Evolutionary conservation across 441 rosid genomes (phyloP).

Genomic region (Gossypium schwendimanii): DNA sequence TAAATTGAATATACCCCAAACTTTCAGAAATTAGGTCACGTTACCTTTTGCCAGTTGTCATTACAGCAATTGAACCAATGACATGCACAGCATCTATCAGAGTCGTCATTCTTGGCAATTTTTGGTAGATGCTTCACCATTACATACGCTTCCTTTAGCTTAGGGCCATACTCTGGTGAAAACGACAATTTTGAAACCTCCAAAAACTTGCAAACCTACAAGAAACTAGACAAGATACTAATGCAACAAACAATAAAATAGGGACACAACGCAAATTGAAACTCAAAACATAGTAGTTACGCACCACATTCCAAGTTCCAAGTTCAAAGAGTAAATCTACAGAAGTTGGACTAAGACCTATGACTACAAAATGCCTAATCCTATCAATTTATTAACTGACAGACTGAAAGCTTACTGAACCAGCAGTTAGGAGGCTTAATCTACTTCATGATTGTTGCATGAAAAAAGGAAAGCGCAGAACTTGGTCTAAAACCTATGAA

Average conservation of each 20-base stretch:
- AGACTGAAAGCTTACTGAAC: neutral
- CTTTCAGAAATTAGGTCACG: conserved; percentile 22
- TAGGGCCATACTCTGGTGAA: conserved; percentile 92
- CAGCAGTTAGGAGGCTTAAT: neutral
- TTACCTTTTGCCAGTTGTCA: conserved; percentile 98
- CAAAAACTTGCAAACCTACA: conserved; percentile 95
- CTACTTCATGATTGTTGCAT: neutral
- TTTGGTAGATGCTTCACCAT: conserved; percentile 90
- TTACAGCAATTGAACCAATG: conserved; percentile 80
- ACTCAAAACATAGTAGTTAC: neutral
- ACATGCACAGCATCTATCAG: conserved; percentile 65
- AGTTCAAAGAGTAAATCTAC: neutral
- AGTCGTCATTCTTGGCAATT: conserved; percentile 50
- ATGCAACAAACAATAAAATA: conserved; percentile 10
- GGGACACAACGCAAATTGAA: neutral
- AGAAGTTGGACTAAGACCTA: neutral
- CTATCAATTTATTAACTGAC: neutral
- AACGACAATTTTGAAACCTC: conserved; percentile 96
- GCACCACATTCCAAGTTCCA: neutral
- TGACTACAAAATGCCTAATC: neutral
- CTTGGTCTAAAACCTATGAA: neutral
- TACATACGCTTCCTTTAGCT: conserved; percentile 89
- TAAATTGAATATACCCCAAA: neutral
- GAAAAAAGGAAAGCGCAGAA: neutral
- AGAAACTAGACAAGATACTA: conserved; percentile 19